Percentiles rank a stretch among this genome's conserved stretches.
Conservation (phyloP, 139 green algal species). For the Asterochloris erici region DNA sequence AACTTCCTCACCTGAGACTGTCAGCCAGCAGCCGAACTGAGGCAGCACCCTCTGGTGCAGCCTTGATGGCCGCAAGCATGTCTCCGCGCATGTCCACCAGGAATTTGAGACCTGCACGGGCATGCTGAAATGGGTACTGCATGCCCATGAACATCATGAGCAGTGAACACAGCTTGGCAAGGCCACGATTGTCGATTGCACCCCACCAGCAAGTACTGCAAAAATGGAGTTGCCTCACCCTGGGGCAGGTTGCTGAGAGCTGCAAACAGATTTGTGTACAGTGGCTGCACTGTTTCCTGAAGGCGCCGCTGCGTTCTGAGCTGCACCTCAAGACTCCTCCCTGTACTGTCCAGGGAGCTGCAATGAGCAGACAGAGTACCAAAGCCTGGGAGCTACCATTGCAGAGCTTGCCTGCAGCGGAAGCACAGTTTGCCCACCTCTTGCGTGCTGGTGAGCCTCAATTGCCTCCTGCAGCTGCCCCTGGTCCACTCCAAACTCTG, state of each 20-base stretch:
- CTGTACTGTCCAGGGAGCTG: background rate
- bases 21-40: background rate
- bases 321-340: background rate
- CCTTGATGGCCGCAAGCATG: conserved; percentile 35
- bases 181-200: background rate
- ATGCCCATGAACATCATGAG: background rate
- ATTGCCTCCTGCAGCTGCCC: conserved; percentile 1
- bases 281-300: conserved; percentile 36
- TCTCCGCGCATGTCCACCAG: conserved; percentile 64
- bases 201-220: background rate
- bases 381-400: background rate
- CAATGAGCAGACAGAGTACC: background rate
- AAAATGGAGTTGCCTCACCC: conserved; percentile 16
- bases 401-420: too few species aligned
- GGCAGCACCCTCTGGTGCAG: background rate
- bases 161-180: background rate
- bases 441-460: background rate
- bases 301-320: conserved; percentile 16
- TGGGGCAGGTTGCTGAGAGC: conserved; percentile 48
- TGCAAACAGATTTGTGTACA: conserved; percentile 61
- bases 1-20: background rate
- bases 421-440: background rate
- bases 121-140: background rate
- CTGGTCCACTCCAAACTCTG: conserved; percentile 32
- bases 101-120: conserved; percentile 57